Evolutionary conservation across 2,329 filamentous ascomycete species (phyloP).

Genomic region (Penicillium sp.): DNA sequence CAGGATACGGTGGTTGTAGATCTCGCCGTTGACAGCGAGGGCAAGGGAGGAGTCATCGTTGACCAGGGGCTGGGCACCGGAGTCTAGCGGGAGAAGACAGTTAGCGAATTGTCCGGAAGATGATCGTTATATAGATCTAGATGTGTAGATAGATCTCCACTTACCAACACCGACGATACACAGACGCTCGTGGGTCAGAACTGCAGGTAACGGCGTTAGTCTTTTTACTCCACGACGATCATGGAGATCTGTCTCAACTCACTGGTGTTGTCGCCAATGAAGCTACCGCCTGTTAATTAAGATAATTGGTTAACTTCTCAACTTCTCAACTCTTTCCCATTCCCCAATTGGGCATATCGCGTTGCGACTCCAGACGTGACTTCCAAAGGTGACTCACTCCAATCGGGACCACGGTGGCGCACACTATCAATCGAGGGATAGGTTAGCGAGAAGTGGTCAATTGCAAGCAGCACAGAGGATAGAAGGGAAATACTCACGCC

Average conservation of each 20-base stretch:
- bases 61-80: slow-evolving; percentile 91
- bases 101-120: slow-evolving; percentile 11
- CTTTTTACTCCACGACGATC: slow-evolving; percentile 7
- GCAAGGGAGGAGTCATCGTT: slow-evolving; percentile 87
- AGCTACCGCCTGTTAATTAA: slow-evolving; percentile 72
- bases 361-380: slow-evolving; percentile 44
- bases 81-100: slow-evolving; percentile 62
- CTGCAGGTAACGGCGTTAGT: slow-evolving; percentile 52
- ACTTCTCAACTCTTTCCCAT: background rate
- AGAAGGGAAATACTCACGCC: slow-evolving; percentile 66
- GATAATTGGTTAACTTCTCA: slow-evolving; percentile 31
- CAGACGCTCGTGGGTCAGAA: slow-evolving; percentile 95
- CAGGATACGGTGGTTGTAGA: slow-evolving; percentile 98
- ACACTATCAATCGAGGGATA: slow-evolving; percentile 60
- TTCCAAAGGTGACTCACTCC: slow-evolving; percentile 77
- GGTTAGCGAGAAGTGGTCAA: slow-evolving; percentile 36
- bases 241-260: slow-evolving; percentile 40
- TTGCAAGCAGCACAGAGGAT: background rate
- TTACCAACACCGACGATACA: slow-evolving; percentile 95
- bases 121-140: background rate
- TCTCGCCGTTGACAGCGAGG: slow-evolving; percentile 97
- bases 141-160: slow-evolving; percentile 42
- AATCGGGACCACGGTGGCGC: slow-evolving; percentile 96
- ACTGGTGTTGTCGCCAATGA: slow-evolving; percentile 91
- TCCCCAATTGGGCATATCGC: slow-evolving; percentile 4